Conservation (phyloP, 2,329 filamentous ascomycete species). For the Calonectria multiphialidica region DNA sequence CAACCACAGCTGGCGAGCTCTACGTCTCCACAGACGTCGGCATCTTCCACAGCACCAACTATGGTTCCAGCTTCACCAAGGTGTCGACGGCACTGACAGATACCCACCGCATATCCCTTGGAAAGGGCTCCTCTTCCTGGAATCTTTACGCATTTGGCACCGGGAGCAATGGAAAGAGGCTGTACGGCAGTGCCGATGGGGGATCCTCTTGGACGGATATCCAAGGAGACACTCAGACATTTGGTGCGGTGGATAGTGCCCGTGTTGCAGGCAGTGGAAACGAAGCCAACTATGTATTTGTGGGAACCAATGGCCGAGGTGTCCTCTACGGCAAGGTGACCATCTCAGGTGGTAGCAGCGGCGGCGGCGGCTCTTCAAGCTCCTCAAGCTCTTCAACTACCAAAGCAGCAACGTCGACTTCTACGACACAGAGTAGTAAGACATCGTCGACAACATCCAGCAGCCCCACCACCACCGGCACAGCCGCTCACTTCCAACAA, state of each 20-base stretch:
- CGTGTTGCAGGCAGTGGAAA: slow-evolving; percentile 60
- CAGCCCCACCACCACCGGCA: background rate
- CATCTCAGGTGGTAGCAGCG: slow-evolving; percentile 9
- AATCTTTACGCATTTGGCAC: slow-evolving; percentile 62
- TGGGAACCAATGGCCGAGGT: slow-evolving; percentile 63
- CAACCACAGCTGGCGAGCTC: slow-evolving; percentile 69
- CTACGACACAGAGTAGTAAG: background rate
- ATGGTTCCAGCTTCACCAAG: slow-evolving; percentile 59
- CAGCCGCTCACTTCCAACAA: slow-evolving; percentile 20
- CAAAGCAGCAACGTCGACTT: background rate
- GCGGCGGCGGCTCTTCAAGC: background rate
- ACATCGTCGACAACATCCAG: background rate
- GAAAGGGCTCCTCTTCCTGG: slow-evolving; percentile 55
- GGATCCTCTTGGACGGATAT: slow-evolving; percentile 60
- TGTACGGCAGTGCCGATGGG: slow-evolving; percentile 59
- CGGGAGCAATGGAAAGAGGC: slow-evolving; percentile 54
- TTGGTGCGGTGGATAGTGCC: slow-evolving; percentile 56
- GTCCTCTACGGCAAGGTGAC: slow-evolving; percentile 50
- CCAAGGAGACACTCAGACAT: slow-evolving; percentile 55
- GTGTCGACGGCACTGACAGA: slow-evolving; percentile 51
- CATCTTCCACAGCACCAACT: slow-evolving; percentile 66
- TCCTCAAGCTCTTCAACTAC: background rate
- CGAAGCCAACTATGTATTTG: slow-evolving; percentile 58
- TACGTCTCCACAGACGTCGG: slow-evolving; percentile 68
- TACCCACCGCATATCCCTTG: slow-evolving; percentile 58